Percentiles rank a stretch among this genome's conserved stretches.
phyloP scores from a whole-genome alignment of 768 basidiomycete species.

The Tricholoma sp. region DNA sequence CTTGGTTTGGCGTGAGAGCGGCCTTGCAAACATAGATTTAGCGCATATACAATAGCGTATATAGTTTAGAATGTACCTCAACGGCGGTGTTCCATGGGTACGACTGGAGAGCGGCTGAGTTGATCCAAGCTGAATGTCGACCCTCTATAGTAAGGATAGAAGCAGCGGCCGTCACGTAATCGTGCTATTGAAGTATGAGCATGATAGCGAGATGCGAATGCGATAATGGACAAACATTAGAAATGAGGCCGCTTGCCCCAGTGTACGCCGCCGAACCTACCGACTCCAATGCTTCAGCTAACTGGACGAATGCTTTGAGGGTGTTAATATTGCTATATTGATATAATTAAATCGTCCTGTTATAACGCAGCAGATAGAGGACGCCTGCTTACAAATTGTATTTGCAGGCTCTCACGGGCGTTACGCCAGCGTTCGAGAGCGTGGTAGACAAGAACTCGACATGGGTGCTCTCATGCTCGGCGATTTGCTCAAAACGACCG shows the following conservation, averaged over 20 bases:
- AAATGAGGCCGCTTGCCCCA: constrained; percentile 38
- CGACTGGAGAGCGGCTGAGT: constrained; percentile 40
- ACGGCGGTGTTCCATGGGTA: constrained; percentile 57
- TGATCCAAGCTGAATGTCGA: constrained; percentile 59
- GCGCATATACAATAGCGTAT: neutral
- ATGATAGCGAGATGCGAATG: neutral
- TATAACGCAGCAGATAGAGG: neutral
- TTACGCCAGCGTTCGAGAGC: constrained; percentile 30
- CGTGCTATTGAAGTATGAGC: constrained; percentile 17
- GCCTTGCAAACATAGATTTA: constrained; percentile 20
- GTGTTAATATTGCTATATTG: constrained; percentile 34
- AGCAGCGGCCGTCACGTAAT: constrained; percentile 47
- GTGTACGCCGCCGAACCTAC: constrained; percentile 55
- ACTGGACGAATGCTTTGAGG: constrained; percentile 38
- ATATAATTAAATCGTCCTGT: constrained; percentile 19
- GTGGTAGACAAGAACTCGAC: constrained; percentile 47
- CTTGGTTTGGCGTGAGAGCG: constrained; percentile 34
- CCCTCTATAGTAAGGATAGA: constrained; percentile 59
- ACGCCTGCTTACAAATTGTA: constrained; percentile 48
- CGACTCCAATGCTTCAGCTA: constrained; percentile 49
- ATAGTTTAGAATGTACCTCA: constrained; percentile 32
- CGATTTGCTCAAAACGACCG: constrained; percentile 43
- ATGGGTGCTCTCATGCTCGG: constrained; percentile 43
- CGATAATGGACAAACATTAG: neutral
- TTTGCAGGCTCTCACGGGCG: constrained; percentile 45